phyloP scores from a whole-genome alignment of 768 basidiomycete genomes.

The Leccinum ochraceum region DNA sequence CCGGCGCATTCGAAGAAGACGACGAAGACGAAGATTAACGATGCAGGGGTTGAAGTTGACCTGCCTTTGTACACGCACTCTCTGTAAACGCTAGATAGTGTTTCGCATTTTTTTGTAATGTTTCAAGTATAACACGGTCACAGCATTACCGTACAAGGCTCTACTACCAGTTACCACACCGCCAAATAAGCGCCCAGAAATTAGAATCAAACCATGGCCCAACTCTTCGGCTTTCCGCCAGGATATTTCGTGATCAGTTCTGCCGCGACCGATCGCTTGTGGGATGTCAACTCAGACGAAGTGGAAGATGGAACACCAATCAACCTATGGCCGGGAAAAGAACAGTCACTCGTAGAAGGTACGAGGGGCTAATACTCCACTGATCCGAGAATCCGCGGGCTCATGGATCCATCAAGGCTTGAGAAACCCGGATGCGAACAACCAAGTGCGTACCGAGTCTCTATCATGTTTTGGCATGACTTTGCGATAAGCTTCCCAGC shows the following conservation, averaged over 20 bases:
- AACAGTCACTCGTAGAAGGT: slow-evolving; percentile 80
- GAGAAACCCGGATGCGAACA: slow-evolving; percentile 66
- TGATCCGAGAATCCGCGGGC: slow-evolving; percentile 4
- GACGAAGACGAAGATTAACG: slow-evolving; percentile 19
- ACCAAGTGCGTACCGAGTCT: slow-evolving; percentile 52
- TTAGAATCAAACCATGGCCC: slow-evolving; percentile 16
- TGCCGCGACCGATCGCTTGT: slow-evolving; percentile 36
- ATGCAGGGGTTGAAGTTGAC: background rate
- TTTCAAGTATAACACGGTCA: background rate
- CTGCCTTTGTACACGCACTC: background rate
- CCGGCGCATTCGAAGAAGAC: slow-evolving; percentile 31
- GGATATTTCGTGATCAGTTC: slow-evolving; percentile 44
- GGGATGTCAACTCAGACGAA: slow-evolving; percentile 36
- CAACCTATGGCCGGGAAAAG: slow-evolving; percentile 71
- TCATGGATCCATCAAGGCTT: slow-evolving; percentile 46
- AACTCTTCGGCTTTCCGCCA: slow-evolving; percentile 36
- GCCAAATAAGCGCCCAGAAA: background rate
- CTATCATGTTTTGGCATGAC: background rate
- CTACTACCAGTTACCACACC: background rate
- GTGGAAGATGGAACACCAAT: slow-evolving; percentile 45
- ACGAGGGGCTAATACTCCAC: slow-evolving; percentile 19
- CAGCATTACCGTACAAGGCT: background rate
- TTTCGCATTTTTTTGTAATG: no score
- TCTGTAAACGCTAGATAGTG: background rate
- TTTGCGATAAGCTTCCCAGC: background rate